These are phyloP conservation scores for Apodospora peruviana DNA, from an alignment of 495 filamentous ascomycete genomes.

Conservation along the genomic window DNA sequence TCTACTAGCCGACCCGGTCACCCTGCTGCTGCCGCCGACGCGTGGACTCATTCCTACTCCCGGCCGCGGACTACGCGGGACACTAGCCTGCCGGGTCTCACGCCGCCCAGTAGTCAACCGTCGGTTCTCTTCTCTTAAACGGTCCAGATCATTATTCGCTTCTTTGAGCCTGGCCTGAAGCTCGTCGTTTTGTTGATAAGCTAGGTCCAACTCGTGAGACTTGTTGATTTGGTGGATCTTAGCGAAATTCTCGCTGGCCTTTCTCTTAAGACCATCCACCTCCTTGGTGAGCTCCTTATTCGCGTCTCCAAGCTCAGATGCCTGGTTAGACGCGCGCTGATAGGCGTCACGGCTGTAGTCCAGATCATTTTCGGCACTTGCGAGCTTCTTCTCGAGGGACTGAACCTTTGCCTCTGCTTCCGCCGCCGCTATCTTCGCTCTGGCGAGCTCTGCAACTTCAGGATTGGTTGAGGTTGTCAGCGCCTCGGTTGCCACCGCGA, in stretches of 20 bases:
- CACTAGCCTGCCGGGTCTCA: constrained; percentile 43
- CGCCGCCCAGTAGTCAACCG: constrained; percentile 44
- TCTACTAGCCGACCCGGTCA: constrained; percentile 30
- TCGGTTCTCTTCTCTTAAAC: constrained; percentile 28
- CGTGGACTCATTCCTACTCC: constrained; percentile 38
- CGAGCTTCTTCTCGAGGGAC: constrained; percentile 40
- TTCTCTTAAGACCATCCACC: constrained; percentile 43
- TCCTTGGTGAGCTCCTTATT: constrained; percentile 40
- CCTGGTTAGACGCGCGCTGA: constrained; percentile 54
- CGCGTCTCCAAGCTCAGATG: constrained; percentile 46
- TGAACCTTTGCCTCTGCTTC: constrained; percentile 26
- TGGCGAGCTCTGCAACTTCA: constrained; percentile 42
- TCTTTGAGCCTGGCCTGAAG: constrained; percentile 26
- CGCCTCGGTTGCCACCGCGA: constrained; percentile 41
- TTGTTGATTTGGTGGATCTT: constrained; percentile 48
- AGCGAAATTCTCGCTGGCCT: constrained; percentile 46
- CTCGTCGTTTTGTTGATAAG: constrained; percentile 38
- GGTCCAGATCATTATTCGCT: constrained; percentile 36
- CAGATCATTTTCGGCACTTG: constrained; percentile 31
- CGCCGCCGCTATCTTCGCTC: constrained; percentile 31
- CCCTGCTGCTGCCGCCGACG: constrained; percentile 16
- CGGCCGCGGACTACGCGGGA: constrained; percentile 42
- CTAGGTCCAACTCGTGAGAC: constrained; percentile 26
- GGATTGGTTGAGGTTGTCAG: constrained; percentile 45
- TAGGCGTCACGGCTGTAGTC: constrained; percentile 61